Conservation (phyloP, 2,329 filamentous ascomycete genomes). For the Exophiala oligosperma region DNA sequence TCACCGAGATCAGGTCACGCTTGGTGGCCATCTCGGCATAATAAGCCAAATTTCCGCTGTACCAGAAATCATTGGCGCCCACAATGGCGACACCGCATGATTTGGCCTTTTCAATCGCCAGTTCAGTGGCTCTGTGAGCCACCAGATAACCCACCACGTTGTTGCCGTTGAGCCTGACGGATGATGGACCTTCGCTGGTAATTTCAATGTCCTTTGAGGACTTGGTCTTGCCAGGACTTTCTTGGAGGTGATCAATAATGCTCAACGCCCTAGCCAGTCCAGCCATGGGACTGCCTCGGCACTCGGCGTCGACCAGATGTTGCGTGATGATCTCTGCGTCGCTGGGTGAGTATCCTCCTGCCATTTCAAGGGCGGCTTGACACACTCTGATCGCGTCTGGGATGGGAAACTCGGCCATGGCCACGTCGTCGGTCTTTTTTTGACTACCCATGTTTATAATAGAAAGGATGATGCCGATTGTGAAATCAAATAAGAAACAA, state of each 20-base stretch:
- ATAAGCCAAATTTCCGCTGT: slow-evolving; percentile 15
- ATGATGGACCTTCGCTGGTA: slow-evolving; percentile 1
- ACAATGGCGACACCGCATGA: slow-evolving; percentile 6
- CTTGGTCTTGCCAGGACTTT: not conserved
- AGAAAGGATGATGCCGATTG: too few relatives aligned
- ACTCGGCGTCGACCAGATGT: slow-evolving; percentile 8
- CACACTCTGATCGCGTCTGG: too few relatives aligned
- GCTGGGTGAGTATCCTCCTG: not conserved
- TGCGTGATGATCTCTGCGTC: not conserved
- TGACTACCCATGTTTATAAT: too few relatives aligned
- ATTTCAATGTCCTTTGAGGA: not conserved
- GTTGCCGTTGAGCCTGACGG: slow-evolving; percentile 11
- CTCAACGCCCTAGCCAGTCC: slow-evolving; percentile 8
- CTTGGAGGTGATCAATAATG: slow-evolving; percentile 1
- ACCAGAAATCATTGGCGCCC: slow-evolving; percentile 9
- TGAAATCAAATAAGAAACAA: too few relatives aligned
- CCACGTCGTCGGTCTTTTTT: too few relatives aligned
- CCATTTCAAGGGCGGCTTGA: too few relatives aligned
- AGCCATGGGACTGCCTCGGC: slow-evolving; percentile 2
- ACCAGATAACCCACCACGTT: slow-evolving; percentile 12
- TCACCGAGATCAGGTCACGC: slow-evolving; percentile 9
- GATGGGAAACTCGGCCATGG: too few relatives aligned
- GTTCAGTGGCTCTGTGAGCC: slow-evolving; percentile 7
- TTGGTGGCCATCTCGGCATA: slow-evolving; percentile 16
- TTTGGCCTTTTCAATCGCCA: slow-evolving; percentile 16